Percentiles rank a stretch among this genome's conserved stretches.
Conservation (phyloP, 371 early-diverging fungal species). For the Rhizopus arrhizus region DNA sequence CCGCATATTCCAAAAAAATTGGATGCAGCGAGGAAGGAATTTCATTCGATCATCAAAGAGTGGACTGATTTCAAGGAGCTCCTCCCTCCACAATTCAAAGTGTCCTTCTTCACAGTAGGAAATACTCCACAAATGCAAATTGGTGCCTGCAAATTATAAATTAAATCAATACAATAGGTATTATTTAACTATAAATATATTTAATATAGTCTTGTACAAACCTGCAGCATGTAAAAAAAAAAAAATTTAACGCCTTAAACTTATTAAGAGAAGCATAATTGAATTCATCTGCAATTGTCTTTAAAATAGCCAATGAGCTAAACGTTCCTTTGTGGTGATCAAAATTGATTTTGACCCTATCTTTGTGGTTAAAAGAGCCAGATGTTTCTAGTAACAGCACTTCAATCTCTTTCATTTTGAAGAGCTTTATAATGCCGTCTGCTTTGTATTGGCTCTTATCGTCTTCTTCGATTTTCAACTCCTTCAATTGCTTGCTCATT, state of each 20-base stretch:
- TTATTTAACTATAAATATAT: not conserved
- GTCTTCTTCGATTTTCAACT: conserved; percentile 1
- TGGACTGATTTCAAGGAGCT: not conserved
- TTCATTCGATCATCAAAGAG: conserved; percentile 1
- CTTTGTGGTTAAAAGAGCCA: not conserved
- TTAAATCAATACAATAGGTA: conserved; percentile 2
- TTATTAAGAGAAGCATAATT: conserved; percentile 7
- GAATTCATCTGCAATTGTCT: conserved; percentile 9
- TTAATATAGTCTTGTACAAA: conserved; percentile 4
- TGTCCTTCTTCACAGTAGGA: not conserved
- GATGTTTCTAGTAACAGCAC: conserved; percentile 6
- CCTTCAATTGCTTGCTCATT: conserved; percentile 12
- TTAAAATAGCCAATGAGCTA: conserved; percentile 16
- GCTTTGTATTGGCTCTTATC: conserved; percentile 4
- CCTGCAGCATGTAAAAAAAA: conserved; percentile 4
- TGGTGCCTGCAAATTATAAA: not conserved
- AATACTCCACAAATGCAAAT: conserved; percentile 4
- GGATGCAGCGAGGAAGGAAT: conserved; percentile 1
- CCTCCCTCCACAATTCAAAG: conserved; percentile 7
- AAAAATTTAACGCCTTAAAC: not conserved
- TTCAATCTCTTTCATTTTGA: not conserved
- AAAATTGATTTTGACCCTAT: conserved; percentile 5
- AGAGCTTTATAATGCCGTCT: conserved; percentile 5
- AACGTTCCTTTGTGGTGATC: conserved; percentile 12
- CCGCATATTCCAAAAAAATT: conserved; percentile 5